A percentile compares a stretch with the other conserved stretches of the same genome.
These are phyloP conservation scores for Alloteropsis semialata DNA, from an alignment of 176 grass and related monocot species.

Conservation along the genomic window DNA sequence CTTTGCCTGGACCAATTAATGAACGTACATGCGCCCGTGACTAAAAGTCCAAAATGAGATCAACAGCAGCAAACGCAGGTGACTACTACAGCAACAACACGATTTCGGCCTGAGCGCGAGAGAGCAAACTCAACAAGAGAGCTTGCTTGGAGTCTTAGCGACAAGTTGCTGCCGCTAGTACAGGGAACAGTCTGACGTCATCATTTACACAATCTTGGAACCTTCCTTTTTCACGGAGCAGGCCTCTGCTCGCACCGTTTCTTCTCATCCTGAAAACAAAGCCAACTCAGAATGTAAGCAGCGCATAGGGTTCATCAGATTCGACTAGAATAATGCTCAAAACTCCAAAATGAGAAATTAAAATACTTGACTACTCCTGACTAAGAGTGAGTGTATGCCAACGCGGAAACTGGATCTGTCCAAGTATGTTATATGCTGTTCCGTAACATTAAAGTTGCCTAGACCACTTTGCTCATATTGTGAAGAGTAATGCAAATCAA, in stretches of 20 bases:
- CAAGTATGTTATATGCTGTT: not conserved
- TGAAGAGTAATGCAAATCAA: not conserved
- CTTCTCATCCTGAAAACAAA: conserved; percentile 45
- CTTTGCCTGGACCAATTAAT: too few species aligned
- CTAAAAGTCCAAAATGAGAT: too few species aligned
- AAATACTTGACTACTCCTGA: not conserved
- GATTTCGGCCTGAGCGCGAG: too few species aligned
- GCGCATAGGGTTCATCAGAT: not conserved
- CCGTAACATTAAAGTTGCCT: not conserved
- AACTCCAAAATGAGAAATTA: not conserved
- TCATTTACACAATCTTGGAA: not conserved
- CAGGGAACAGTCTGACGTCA: not conserved
- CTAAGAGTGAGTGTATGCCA: not conserved
- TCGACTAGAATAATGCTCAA: not conserved
- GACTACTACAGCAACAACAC: too few species aligned
- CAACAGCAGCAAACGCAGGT: too few species aligned
- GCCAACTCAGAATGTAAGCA: conserved; percentile 2
- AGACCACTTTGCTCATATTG: not conserved
- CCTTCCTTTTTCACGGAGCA: not conserved
- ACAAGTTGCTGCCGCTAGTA: too few species aligned
- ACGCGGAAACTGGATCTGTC: not conserved
- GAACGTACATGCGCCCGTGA: too few species aligned
- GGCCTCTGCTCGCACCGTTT: conserved; percentile 19
- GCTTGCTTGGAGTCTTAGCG: too few species aligned
- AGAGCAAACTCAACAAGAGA: too few species aligned